Evolutionary conservation across 78 protist species (phyloP).

Genomic region (Cyanophora paradoxa): DNA sequence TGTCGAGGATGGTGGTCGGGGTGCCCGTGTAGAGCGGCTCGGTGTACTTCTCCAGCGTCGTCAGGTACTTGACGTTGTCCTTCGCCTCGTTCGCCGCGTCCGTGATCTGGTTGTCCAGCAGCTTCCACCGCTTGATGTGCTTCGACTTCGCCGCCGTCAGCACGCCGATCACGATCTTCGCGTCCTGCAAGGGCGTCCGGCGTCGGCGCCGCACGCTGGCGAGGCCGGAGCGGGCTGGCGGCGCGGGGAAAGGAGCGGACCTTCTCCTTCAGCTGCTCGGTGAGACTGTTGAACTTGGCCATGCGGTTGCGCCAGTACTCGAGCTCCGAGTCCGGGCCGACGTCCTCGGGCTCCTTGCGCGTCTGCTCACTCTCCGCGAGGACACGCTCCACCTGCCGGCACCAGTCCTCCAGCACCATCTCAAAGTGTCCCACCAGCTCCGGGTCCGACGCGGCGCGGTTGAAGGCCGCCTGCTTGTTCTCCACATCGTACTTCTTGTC

Average conservation of each 20-base stretch:
- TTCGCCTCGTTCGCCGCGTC: constrained; percentile 70
- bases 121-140: constrained; percentile 20
- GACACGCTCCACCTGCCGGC: constrained; percentile 6
- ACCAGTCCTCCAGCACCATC: constrained; percentile 29
- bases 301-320: constrained; percentile 55
- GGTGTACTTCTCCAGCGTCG: constrained; percentile 53
- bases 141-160: constrained; percentile 35
- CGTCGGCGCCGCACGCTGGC: background rate
- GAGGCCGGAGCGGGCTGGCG: background rate
- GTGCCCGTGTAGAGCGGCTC: constrained; percentile 57
- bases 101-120: constrained; percentile 28
- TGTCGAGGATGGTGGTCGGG: constrained; percentile 44
- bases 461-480: constrained; percentile 4
- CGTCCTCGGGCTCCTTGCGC: constrained; percentile 22
- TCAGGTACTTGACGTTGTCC: constrained; percentile 72
- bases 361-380: constrained; percentile 32
- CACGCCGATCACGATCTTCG: constrained; percentile 18
- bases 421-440: constrained; percentile 16
- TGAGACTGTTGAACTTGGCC: constrained; percentile 53
- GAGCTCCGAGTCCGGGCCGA: constrained; percentile 63
- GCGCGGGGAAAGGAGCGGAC: constrained; percentile 3
- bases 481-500: constrained; percentile 2
- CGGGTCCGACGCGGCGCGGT: background rate
- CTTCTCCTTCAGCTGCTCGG: constrained; percentile 36
- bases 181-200: too few species aligned